Conservation (phyloP, 306 rosid species). For the Pyrus communis region DNA sequence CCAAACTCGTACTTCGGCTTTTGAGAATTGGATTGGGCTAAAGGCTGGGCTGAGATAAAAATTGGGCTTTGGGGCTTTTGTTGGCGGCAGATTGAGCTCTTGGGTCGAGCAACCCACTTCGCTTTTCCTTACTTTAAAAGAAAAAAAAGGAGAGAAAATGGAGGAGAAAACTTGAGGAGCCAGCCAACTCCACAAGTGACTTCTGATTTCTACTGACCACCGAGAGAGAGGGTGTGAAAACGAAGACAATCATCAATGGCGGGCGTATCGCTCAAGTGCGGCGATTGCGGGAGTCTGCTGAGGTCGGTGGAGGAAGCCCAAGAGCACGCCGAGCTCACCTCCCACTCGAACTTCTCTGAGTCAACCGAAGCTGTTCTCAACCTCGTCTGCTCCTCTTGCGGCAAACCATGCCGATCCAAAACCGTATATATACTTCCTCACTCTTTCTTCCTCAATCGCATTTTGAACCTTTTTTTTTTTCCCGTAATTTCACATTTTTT, state of each 20-base stretch:
- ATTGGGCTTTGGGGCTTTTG: too few relatives aligned
- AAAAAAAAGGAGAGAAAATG: background rate
- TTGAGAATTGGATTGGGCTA: too few relatives aligned
- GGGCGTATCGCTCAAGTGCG: slow-evolving; percentile 89
- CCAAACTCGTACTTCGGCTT: too few relatives aligned
- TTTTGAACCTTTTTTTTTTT: background rate
- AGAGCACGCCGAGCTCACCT: slow-evolving; percentile 85
- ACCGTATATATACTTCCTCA: slow-evolving; percentile 33
- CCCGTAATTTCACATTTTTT: too few relatives aligned
- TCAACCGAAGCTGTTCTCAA: slow-evolving; percentile 92
- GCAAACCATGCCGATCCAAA: slow-evolving; percentile 98
- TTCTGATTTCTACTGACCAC: background rate
- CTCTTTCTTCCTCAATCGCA: background rate
- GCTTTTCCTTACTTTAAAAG: background rate
- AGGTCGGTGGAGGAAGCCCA: slow-evolving; percentile 84
- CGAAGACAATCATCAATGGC: slow-evolving; percentile 43
- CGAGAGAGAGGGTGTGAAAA: background rate
- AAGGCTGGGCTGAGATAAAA: too few relatives aligned
- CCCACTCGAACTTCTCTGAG: slow-evolving; percentile 95
- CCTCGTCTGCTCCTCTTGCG: slow-evolving; percentile 72
- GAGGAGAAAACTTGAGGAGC: background rate
- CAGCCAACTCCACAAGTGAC: background rate
- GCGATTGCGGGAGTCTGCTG: slow-evolving; percentile 83
- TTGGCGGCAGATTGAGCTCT: background rate
- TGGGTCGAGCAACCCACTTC: background rate